These are phyloP conservation scores for Aureobasidium subglaciale DNA, from an alignment of 2,329 filamentous ascomycete genomes.

Conservation along the genomic window DNA sequence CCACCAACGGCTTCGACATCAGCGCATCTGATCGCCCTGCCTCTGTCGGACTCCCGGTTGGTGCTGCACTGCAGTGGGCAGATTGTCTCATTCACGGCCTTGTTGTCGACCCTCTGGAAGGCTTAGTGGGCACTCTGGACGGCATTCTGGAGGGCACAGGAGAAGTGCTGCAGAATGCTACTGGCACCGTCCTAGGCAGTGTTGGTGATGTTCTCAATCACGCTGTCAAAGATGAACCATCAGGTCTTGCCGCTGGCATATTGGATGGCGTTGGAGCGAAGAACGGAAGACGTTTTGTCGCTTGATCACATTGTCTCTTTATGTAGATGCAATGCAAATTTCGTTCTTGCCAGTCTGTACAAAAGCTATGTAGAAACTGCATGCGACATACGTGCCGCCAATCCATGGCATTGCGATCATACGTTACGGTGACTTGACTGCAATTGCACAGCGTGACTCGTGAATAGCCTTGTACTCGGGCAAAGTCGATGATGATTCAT, in stretches of 20 bases:
- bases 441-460: no score
- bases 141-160: not conserved
- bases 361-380: no score
- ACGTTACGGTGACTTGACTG: no score
- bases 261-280: not conserved
- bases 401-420: no score
- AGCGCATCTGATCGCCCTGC: conserved; percentile 11
- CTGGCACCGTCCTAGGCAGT: not conserved
- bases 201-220: not conserved
- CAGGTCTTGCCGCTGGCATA: not conserved
- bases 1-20: conserved; percentile 9
- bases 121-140: not conserved
- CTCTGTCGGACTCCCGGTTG: conserved; percentile 13
- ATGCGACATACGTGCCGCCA: no score
- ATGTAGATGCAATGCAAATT: no score
- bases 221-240: not conserved
- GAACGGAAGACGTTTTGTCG: conserved; percentile 2
- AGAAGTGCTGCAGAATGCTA: not conserved
- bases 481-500: not conserved
- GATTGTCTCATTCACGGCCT: conserved; percentile 14
- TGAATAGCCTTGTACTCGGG: no score
- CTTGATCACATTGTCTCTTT: not conserved
- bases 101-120: conserved; percentile 8
- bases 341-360: no score
- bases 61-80: conserved; percentile 15